These are phyloP conservation scores for Pleurotus tuber-regium DNA, from an alignment of 768 basidiomycete species.

Conservation along the genomic window DNA sequence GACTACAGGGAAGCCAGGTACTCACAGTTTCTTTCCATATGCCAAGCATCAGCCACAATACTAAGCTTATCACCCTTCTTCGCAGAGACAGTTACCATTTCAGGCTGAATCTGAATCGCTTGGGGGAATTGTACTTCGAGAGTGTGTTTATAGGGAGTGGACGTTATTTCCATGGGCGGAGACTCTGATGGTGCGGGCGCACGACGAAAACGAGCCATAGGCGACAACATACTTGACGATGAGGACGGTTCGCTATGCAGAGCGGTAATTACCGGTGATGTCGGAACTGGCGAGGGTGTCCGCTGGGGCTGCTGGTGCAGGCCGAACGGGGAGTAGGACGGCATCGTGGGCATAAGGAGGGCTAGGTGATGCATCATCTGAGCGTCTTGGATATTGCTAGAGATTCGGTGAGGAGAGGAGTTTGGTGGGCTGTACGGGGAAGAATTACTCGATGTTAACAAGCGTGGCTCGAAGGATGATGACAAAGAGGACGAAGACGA, in stretches of 20 bases:
- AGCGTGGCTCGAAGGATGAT: neutral
- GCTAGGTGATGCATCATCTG: conserved; percentile 6
- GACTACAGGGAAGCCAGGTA: too few relatives aligned
- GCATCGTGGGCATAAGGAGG: conserved; percentile 1
- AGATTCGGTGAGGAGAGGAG: neutral
- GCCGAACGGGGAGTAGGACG: neutral
- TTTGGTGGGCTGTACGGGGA: neutral
- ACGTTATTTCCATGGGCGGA: conserved; percentile 46
- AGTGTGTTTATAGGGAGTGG: conserved; percentile 37
- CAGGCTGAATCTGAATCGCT: conserved; percentile 39
- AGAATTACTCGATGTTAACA: neutral
- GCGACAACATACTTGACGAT: conserved; percentile 11
- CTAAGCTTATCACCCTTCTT: conserved; percentile 56
- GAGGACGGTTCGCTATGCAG: neutral
- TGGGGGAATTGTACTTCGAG: conserved; percentile 48
- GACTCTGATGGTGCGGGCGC: conserved; percentile 25
- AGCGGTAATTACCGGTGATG: conserved; percentile 1
- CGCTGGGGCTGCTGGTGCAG: neutral
- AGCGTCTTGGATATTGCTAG: too few relatives aligned
- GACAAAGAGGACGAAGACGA: neutral
- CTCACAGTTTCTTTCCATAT: conserved; percentile 59
- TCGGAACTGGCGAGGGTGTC: neutral
- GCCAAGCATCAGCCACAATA: conserved; percentile 63
- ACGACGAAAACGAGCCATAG: conserved; percentile 28
- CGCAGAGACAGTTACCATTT: conserved; percentile 64